phyloP scores from a whole-genome alignment of 202 grass and related monocot genomes.

The Saccharum hybrid region DNA sequence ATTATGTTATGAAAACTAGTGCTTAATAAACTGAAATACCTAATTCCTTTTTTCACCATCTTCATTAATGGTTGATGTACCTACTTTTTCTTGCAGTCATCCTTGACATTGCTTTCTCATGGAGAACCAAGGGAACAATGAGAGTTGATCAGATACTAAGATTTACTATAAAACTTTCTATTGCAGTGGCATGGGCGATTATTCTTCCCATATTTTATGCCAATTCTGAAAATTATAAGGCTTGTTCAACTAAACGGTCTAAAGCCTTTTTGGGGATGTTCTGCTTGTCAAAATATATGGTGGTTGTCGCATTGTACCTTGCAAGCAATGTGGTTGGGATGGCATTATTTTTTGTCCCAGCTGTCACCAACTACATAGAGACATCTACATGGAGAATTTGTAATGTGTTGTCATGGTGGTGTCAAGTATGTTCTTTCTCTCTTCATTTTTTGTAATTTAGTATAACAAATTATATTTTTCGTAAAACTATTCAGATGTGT shows the following conservation, averaged over 20 bases:
- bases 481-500: slow-evolving; percentile 19
- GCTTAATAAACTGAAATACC: slow-evolving; percentile 15
- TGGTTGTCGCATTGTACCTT: slow-evolving; percentile 78
- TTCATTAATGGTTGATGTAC: slow-evolving; percentile 1
- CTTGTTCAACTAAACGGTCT: slow-evolving; percentile 65
- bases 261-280: slow-evolving; percentile 65
- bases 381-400: slow-evolving; percentile 77
- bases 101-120: slow-evolving; percentile 85
- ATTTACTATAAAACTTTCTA: slow-evolving; percentile 75
- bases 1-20: slow-evolving; percentile 13
- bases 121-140: slow-evolving; percentile 76
- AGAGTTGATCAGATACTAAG: slow-evolving; percentile 73
- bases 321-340: slow-evolving; percentile 79
- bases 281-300: slow-evolving; percentile 89
- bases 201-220: slow-evolving; percentile 79
- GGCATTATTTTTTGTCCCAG: slow-evolving; percentile 93
- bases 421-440: slow-evolving; percentile 63
- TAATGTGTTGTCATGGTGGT: slow-evolving; percentile 89
- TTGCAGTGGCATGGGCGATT: slow-evolving; percentile 70
- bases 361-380: slow-evolving; percentile 78
- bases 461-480: slow-evolving; percentile 32
- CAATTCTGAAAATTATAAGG: slow-evolving; percentile 68
- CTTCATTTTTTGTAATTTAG: slow-evolving; percentile 13
- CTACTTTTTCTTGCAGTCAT: slow-evolving; percentile 63
- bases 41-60: background rate